These are phyloP conservation scores for Colletotrichum sp. DNA, from an alignment of 2,329 filamentous ascomycete genomes.

Conservation along the genomic window DNA sequence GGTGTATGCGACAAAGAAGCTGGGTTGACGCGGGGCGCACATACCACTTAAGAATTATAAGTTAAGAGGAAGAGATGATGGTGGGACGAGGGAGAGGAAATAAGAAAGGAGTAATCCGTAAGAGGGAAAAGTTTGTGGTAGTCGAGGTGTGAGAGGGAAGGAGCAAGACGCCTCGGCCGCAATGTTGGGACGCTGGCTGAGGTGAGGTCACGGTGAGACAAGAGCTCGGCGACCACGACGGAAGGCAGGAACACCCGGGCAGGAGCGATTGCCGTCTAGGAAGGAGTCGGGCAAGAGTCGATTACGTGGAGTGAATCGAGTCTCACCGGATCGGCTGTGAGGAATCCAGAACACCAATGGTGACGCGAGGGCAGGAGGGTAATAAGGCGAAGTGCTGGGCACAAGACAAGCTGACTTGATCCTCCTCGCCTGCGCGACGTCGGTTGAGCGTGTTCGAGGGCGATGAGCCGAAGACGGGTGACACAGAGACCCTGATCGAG, in stretches of 20 bases:
- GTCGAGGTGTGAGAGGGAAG: neutral
- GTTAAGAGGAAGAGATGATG: neutral
- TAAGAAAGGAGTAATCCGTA: neutral
- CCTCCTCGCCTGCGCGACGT: neutral
- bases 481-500: constrained; percentile 6
- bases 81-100: neutral
- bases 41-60: neutral
- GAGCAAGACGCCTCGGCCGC: neutral
- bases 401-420: neutral
- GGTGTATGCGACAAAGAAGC: neutral
- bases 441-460: neutral
- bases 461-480: neutral
- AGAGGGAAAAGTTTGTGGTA: neutral
- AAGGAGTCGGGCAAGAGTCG: neutral
- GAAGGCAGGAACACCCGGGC: constrained; percentile 7
- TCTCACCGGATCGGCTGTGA: neutral
- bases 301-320: neutral
- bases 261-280: neutral
- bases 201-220: constrained; percentile 9
- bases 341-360: neutral
- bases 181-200: neutral
- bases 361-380: neutral
- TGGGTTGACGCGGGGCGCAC: neutral
- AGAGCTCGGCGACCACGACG: constrained; percentile 4
- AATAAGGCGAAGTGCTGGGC: neutral